Base-by-base conservation (phyloP, 805 yeast species). In the Dipodascopsis tothii region DNA sequence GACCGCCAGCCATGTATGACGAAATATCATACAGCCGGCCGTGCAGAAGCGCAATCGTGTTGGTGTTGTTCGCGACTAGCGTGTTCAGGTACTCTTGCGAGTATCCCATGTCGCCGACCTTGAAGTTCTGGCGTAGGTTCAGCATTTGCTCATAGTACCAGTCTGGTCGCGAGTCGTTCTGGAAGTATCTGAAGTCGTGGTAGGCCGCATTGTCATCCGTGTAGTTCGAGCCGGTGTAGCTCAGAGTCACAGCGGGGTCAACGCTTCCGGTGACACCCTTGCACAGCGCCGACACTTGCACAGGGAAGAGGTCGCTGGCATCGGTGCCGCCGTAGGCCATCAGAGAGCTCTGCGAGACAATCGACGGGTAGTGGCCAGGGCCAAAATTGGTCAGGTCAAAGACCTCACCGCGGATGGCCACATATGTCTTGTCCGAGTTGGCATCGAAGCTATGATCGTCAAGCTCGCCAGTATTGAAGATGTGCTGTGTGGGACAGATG, bases 121-220 rank as follows among this genome's bases (percentile, higher is more conserved):
- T 51, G 48, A 61, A 68, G 43, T 65, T 56, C n/a, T 49, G 39
- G 35, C 64, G 59, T 52, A 68, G 53, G 36, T 55, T 59, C 18
- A 51, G 41, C 67, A 67, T 63, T 46, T 62, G 61, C 45, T 64
- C 63, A 20, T 60, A 51, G 40, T 66, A 67, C 71, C 71, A 67
- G 43, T 67, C 70, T 2, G 71, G 71, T 3, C 71, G 57, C 20
- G 60, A 65, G 40, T 67, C 71, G 35, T 60, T 57, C 5, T 57
- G 58, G 44, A 59, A 64, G 22, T 55, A 56, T n/a, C 71, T 49
- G 56, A 67, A 67, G 43, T 67, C 71, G 41, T 67, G 71, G 41
- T 67, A 67, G 28, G 41, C 48, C 1, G 68, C 69, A 40, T 66
- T 67, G 17, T 56, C 33, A 43, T 67, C 71, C 1, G 69, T 54